Base-by-base conservation (phyloP, 2,329 filamentous ascomycete genomes). In the Sporothrix protearum region DNA sequence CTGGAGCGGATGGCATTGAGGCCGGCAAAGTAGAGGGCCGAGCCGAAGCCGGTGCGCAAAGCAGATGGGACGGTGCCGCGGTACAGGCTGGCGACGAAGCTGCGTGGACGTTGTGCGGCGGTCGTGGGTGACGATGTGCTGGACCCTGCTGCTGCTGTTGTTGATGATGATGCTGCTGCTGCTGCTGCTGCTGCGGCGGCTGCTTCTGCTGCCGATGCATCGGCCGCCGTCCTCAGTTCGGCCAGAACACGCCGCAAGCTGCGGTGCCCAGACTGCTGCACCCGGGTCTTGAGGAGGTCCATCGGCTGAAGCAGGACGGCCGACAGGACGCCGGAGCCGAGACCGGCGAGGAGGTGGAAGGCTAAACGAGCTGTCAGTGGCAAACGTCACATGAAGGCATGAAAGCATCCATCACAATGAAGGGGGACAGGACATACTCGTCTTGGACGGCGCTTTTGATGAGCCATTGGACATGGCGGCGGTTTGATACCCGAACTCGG, bases 261-360 rank as follows among this genome's bases (percentile, higher is more conserved):
- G 75, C 88, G 87, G 57, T 87, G 86, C 66, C 89, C 89, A 45
- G 92, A 93, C 81, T 98, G 96, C 80, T 99, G 96, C 53, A 98
- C 90, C 63, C 96, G 91, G 39, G 96, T 99, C 82, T 99, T 99
- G 79, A 99, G 89, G 3, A 99, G 90, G 82, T 99, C 96, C 77
- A 96, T 92, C 33, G 96, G 96, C 81, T 99, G 96, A 19, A 99
- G 88, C 71, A 98, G 89, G 73, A 97, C 89, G 71, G 96, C 94
- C 69, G 94, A 96, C 75, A 93, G 88, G 68, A 97, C 86, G 77
- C 96, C 96, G 8, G 94, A 97, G 77, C 89, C 88, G 71, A 98
- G 88, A 74, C 96, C 96, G 74, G 94, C 95, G 76, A 91, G 82
- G 80, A 98, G 97, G 83, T 98, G 96, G 80, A 93, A 94, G 75